phyloP scores from a whole-genome alignment of 768 basidiomycete genomes.

The Phylloporus arenicola region DNA sequence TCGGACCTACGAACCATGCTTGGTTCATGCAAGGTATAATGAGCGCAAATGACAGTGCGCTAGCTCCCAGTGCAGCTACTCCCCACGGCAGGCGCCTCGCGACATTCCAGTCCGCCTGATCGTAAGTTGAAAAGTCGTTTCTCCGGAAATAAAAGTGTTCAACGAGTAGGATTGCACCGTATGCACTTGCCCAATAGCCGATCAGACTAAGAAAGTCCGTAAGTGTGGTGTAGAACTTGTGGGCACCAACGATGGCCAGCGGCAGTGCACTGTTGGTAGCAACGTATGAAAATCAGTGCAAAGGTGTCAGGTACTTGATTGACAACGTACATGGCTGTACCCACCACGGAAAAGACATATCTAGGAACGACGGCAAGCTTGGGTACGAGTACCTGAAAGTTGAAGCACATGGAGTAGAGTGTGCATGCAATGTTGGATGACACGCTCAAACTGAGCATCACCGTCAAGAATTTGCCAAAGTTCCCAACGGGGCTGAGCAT shows the following conservation, averaged over 20 bases:
- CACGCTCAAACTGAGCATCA: slow-evolving; percentile 69
- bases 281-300: slow-evolving; percentile 6
- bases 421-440: slow-evolving; percentile 78
- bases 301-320: background rate
- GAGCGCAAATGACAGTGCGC: slow-evolving; percentile 47
- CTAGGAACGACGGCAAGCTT: slow-evolving; percentile 54
- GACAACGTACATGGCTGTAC: slow-evolving; percentile 55
- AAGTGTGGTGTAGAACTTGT: slow-evolving; percentile 57
- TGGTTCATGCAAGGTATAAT: slow-evolving; percentile 67
- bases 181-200: slow-evolving; percentile 58
- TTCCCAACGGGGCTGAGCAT: slow-evolving; percentile 56
- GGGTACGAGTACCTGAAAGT: slow-evolving; percentile 66
- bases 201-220: slow-evolving; percentile 65
- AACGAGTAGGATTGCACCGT: slow-evolving; percentile 51
- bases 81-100: slow-evolving; percentile 54
- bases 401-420: slow-evolving; percentile 76
- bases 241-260: slow-evolving; percentile 63
- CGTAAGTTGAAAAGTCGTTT: slow-evolving; percentile 45
- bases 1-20: slow-evolving; percentile 65
- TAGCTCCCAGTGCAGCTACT: slow-evolving; percentile 51
- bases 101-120: slow-evolving; percentile 47
- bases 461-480: slow-evolving; percentile 68
- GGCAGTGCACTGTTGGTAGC: slow-evolving; percentile 49
- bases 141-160: slow-evolving; percentile 66
- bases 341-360: slow-evolving; percentile 63